Conservation (phyloP, 768 basidiomycete species). For the Tulasnella calospora region DNA sequence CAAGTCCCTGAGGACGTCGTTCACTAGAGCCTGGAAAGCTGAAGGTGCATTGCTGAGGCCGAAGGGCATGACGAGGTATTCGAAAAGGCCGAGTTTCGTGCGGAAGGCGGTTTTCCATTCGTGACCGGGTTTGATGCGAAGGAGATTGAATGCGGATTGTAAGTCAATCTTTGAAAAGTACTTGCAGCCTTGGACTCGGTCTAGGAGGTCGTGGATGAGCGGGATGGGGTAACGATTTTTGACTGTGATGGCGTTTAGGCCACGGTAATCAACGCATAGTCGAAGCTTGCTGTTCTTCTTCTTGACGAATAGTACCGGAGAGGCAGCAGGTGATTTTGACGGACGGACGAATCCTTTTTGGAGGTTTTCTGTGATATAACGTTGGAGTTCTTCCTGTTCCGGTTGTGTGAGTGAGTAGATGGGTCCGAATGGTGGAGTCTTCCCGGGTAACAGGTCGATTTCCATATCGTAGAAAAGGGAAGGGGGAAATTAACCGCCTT, state of each 20-base stretch:
- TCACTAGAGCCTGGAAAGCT: constrained; percentile 31
- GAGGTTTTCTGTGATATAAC: constrained; percentile 26
- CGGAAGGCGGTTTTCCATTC: constrained; percentile 35
- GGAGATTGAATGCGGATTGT: constrained; percentile 31
- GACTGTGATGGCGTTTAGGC: constrained; percentile 48
- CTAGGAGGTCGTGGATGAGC: constrained; percentile 29
- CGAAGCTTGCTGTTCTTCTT: constrained; percentile 31
- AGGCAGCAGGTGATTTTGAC: constrained; percentile 29
- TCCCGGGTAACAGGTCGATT: too few species aligned
- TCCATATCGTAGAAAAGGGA: too few species aligned
- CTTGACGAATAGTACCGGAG: constrained; percentile 33
- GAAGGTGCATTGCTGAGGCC: constrained; percentile 34
- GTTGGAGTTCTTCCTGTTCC: constrained; percentile 28
- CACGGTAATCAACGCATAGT: constrained; percentile 35
- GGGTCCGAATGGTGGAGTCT: constrained; percentile 16
- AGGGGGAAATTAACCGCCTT: too few species aligned
- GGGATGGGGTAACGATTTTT: constrained; percentile 32
- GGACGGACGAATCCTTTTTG: constrained; percentile 29
- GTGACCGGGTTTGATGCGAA: constrained; percentile 31
- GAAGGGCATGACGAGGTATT: constrained; percentile 34
- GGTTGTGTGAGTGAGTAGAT: constrained; percentile 31
- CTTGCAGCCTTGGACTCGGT: constrained; percentile 27
- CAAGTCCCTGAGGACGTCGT: constrained; percentile 30
- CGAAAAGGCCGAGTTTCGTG: constrained; percentile 31
- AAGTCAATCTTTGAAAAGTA: constrained; percentile 32